Conservation (phyloP, 176 grass and related monocot species). For the Oryza meyeriana region DNA sequence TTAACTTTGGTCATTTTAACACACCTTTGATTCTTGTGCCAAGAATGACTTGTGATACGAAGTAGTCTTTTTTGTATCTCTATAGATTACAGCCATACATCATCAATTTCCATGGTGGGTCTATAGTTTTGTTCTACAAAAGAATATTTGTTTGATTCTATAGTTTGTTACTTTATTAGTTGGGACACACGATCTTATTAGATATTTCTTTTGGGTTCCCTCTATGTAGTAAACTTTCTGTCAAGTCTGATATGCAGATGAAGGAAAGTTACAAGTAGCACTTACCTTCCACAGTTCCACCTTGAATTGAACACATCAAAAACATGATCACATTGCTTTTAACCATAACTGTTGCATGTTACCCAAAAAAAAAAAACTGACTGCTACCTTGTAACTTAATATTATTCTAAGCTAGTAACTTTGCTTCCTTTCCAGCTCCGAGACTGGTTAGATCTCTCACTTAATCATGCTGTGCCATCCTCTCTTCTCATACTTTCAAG, state of each 20-base stretch:
- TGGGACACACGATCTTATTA: not conserved
- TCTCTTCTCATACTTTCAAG: slow-evolving; percentile 98
- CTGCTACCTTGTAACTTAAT: slow-evolving; percentile 17
- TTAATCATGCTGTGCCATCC: slow-evolving; percentile 92
- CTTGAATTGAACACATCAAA: slow-evolving; percentile 16
- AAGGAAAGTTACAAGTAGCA: slow-evolving; percentile 12
- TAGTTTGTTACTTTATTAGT: slow-evolving; percentile 3
- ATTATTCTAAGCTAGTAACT: slow-evolving; percentile 9
- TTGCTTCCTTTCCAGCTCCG: slow-evolving; percentile 59
- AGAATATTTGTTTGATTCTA: not conserved
- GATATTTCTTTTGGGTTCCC: not conserved
- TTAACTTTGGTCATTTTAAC: slow-evolving; percentile 10
- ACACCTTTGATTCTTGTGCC: not conserved
- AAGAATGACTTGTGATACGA: not conserved
- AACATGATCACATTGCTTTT: slow-evolving; percentile 14
- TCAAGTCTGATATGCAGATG: slow-evolving; percentile 16
- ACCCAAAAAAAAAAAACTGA: slow-evolving; percentile 3
- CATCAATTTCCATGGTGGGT: slow-evolving; percentile 1
- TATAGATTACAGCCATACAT: slow-evolving; percentile 17
- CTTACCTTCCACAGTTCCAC: slow-evolving; percentile 2
- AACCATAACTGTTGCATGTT: not conserved
- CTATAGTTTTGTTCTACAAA: slow-evolving; percentile 19
- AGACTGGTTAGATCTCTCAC: slow-evolving; percentile 96
- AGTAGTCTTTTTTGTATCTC: not conserved
- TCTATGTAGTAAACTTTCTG: slow-evolving; percentile 11